Percentiles rank a stretch among this genome's conserved stretches.
Evolutionary conservation across 1,284 basidiomycete species (phyloP).

Genomic region (Cutaneotrichosporon spelunceum): DNA sequence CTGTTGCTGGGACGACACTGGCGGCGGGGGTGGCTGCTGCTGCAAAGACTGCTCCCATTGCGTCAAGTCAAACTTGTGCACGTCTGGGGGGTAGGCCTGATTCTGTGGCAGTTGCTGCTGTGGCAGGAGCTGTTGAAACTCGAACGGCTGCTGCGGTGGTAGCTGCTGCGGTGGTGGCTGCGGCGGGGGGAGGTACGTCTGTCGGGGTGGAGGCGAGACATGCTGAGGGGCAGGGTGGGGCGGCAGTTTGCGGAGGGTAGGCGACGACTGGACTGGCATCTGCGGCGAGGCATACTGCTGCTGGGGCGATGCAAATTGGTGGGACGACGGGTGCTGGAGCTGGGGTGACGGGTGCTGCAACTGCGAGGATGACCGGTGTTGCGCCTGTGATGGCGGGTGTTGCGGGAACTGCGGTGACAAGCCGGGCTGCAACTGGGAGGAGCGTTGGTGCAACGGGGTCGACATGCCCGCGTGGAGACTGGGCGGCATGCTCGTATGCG

Average conservation of each 20-base stretch:
- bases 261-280: background rate
- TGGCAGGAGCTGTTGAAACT: background rate
- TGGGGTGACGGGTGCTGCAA: background rate
- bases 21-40: background rate
- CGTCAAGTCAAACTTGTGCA: background rate
- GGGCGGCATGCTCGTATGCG: background rate
- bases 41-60: constrained; percentile 2
- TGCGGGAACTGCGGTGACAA: background rate
- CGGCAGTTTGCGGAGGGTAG: background rate
- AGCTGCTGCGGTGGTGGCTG: background rate
- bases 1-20: background rate
- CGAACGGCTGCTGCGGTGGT: background rate
- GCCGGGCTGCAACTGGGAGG: background rate
- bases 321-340: background rate
- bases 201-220: background rate
- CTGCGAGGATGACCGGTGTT: background rate
- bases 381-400: background rate
- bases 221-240: background rate
- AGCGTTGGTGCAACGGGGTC: background rate
- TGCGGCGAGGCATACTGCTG: background rate
- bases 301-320: background rate
- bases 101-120: background rate
- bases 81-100: background rate
- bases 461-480: background rate
- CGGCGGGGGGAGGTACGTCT: background rate